Conservation (phyloP, 2,329 filamentous ascomycete genomes). For the Microsporum canis region DNA sequence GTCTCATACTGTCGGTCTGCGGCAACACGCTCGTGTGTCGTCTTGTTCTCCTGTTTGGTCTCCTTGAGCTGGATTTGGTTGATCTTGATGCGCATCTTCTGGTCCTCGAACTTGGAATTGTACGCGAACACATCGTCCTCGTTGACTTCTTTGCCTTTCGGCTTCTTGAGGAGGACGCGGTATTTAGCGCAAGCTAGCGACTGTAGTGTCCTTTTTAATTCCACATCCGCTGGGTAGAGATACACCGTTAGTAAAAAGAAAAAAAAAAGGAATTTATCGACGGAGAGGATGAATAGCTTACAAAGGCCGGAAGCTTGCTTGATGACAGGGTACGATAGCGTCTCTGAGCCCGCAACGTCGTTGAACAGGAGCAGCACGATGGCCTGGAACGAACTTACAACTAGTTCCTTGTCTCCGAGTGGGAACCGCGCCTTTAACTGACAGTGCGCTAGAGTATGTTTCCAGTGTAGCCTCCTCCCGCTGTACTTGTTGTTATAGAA, state of each 20-base stretch:
- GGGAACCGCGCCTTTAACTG: conserved; percentile 71
- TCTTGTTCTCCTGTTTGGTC: conserved; percentile 87
- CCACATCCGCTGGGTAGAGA: conserved; percentile 46
- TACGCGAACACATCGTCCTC: conserved; percentile 72
- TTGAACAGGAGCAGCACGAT: conserved; percentile 89
- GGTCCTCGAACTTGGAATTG: conserved; percentile 64
- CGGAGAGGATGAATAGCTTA: conserved; percentile 29
- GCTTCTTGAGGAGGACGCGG: conserved; percentile 72
- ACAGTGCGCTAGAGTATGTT: conserved; percentile 84
- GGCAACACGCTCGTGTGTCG: conserved; percentile 79
- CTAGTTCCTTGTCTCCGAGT: conserved; percentile 71
- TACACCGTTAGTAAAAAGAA: not conserved
- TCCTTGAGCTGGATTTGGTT: conserved; percentile 98
- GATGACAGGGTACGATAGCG: conserved; percentile 65
- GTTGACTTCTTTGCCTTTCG: conserved; percentile 70
- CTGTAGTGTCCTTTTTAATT: conserved; percentile 83
- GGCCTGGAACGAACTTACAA: conserved; percentile 86
- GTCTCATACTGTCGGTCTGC: conserved; percentile 92
- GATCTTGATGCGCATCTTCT: conserved; percentile 89
- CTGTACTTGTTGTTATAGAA: conserved; percentile 88
- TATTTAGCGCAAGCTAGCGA: conserved; percentile 86
- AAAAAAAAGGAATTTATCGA: not conserved
- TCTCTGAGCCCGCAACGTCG: conserved; percentile 48
- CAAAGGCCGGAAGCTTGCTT: conserved; percentile 60
- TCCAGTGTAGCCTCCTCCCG: conserved; percentile 79